Conservation (phyloP, 441 rosid species). For the Erysimum cheiri region DNA sequence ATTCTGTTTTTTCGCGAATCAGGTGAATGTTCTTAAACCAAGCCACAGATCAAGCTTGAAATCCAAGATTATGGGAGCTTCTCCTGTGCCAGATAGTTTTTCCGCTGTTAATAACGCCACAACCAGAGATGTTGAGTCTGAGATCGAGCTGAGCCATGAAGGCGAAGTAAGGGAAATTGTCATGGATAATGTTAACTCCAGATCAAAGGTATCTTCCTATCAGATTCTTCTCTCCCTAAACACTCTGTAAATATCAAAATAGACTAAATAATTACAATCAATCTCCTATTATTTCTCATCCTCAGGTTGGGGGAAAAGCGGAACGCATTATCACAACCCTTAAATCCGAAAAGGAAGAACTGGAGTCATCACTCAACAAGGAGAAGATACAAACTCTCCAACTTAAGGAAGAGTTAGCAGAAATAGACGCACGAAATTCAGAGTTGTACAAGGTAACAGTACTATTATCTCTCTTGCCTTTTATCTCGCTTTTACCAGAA, state of each 20-base stretch:
- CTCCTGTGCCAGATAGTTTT: slow-evolving; percentile 70
- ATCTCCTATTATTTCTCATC: too few species aligned
- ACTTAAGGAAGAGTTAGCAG: slow-evolving; percentile 77
- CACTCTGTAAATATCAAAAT: neutral
- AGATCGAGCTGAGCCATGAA: slow-evolving; percentile 73
- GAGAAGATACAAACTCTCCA: slow-evolving; percentile 75
- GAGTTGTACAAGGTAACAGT: slow-evolving; percentile 82
- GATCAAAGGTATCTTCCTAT: slow-evolving; percentile 53
- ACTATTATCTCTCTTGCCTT: slow-evolving; percentile 2
- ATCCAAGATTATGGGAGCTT: slow-evolving; percentile 57
- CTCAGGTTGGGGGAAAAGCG: slow-evolving; percentile 56
- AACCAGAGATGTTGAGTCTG: slow-evolving; percentile 84
- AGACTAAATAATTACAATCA: neutral
- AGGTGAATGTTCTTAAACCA: slow-evolving; percentile 93
- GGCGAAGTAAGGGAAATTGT: slow-evolving; percentile 82
- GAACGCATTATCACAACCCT: slow-evolving; percentile 57
- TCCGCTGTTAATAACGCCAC: slow-evolving; percentile 74
- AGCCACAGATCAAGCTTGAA: slow-evolving; percentile 89
- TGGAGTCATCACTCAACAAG: slow-evolving; percentile 70
- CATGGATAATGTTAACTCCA: slow-evolving; percentile 66
- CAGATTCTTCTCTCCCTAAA: neutral
- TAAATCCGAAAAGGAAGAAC: slow-evolving; percentile 79
- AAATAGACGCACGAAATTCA: slow-evolving; percentile 73
- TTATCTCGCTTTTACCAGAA: neutral
- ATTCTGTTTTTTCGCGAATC: slow-evolving; percentile 31